Evolutionary conservation across 306 rosid genomes (phyloP), one percentile per base, ranked within the genome.

Genomic region (Carpinus viminea): DNA sequence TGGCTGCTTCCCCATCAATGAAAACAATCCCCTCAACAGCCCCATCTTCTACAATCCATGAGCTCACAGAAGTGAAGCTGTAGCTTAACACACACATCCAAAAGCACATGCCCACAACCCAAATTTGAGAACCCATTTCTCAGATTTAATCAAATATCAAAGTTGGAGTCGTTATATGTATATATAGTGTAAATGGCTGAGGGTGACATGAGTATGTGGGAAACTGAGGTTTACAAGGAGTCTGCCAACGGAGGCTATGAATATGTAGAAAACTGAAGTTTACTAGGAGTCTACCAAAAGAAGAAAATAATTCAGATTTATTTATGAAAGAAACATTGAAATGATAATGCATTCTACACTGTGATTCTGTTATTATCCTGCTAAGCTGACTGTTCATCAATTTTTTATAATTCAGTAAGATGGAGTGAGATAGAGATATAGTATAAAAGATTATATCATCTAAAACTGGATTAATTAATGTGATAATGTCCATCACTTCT

Each of bases 51-150:
- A 18, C 82, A 38, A 62, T 51, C 76, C 61, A 20, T n/a, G 90
- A 71, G 74, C 45, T 75, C 60, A 78, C 87, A 41, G 64, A 68
- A 57, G 55, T 36, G 81, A 81, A 80, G 75, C 88, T 79, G 47
- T 64, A 59, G 78, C 88, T 53, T 21, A 75, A 78, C 64, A 89
- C 18, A 11, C 78, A 80, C 70, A 86, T 13, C 87, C 85, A 88
- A 16, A 90, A 72, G 79, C 74, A 85, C 78, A 86, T 51, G 62
- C 93, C 87, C 90, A 85, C 56, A 72, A 74, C 81, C 88, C 78
- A 87, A 76, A 75, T 50, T 75, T 53, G 75, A 77, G 61, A 86
- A 82, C 89, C 93, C 99, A 92, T 92, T 80, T 82, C 56, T 65
- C 77, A 15, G 77, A 83, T n/a, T 48, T 52, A 46, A 18, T 13